Evolutionary conservation across 768 basidiomycete genomes (phyloP).

Genomic region (Podaxis sp.): DNA sequence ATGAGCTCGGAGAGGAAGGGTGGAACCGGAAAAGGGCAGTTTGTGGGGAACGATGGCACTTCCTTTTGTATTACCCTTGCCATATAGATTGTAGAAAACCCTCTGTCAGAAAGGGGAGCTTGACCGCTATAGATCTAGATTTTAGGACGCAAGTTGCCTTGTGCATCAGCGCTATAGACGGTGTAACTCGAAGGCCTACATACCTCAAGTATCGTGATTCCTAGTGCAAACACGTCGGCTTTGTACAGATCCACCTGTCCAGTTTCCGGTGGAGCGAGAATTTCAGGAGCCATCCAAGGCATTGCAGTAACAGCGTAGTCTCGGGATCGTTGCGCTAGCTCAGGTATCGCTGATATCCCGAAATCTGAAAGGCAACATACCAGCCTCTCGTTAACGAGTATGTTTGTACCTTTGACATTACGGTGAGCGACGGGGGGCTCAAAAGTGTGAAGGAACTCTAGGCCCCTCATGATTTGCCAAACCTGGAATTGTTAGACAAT

Average conservation of each 20-base stretch:
- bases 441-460: neutral
- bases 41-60: neutral
- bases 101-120: neutral
- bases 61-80: neutral
- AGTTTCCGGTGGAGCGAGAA: neutral
- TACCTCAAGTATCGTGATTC: neutral
- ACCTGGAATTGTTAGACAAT: neutral
- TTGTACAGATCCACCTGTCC: neutral
- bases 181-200: neutral
- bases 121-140: neutral
- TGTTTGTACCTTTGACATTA: neutral
- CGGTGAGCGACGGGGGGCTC: neutral
- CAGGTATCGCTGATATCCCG: neutral
- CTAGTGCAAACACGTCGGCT: neutral
- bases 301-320: neutral
- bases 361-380: neutral
- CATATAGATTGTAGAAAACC: neutral
- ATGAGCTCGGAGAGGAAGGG: neutral
- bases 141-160: neutral
- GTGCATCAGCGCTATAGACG: neutral
- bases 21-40: neutral
- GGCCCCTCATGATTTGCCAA: conserved; percentile 1
- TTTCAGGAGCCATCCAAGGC: neutral
- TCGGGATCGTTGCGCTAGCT: neutral
- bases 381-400: neutral